Base-by-base conservation (phyloP, 108 stramenopile species). In the Nannochloropsis oceanica region DNA sequence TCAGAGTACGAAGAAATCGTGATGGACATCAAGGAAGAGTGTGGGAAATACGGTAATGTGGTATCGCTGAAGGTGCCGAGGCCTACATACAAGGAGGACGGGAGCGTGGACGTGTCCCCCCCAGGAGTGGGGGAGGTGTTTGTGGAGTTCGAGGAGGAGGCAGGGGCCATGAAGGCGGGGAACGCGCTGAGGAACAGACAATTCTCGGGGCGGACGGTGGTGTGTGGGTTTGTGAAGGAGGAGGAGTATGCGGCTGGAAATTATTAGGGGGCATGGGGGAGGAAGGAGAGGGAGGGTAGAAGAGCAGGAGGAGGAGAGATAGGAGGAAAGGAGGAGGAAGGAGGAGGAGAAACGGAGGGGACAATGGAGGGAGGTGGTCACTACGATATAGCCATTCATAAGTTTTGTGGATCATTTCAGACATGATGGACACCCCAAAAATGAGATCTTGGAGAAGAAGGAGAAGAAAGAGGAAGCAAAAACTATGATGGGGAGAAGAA, bases 1-100 rank as follows among this genome's bases (percentile, higher is more conserved):
- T 92, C 93, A 25, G 94, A 95, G 44, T 93, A 93, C 82, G 88
- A 92, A 43, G 95, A 94, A 26, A 90, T 98, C 25, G 81, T 83
- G 79, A 92, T 92, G 24, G 97, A 98, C 87, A 94, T 96, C 3
- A 80, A 89, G n/a, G 94, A 94, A 73, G 97, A 96, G 89, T 95
- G 94, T 82, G 88, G 87, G 25, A 93, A 95, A 7, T 44, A 87
- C 79, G 87, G 87, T 1, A 22, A 8, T 26, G 84, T 87, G 42
- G 25, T 42, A 9, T 43, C 26, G 44, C 24, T 87, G 25, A 27
- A 84, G 59, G 43, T 87, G 18, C 87, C 87, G 26, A 27, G 82
- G 13, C 82, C 82, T 25, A 14, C 26, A 13, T 27, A 81, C 8
- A 25, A 81, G 80, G 59, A 73, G 59, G 59, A 73, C 9, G 59